A percentile compares a stretch with the other conserved stretches of the same genome.
These are phyloP conservation scores for Fusarium verrucosum DNA, from an alignment of 2,329 filamentous ascomycete genomes.

Conservation along the genomic window DNA sequence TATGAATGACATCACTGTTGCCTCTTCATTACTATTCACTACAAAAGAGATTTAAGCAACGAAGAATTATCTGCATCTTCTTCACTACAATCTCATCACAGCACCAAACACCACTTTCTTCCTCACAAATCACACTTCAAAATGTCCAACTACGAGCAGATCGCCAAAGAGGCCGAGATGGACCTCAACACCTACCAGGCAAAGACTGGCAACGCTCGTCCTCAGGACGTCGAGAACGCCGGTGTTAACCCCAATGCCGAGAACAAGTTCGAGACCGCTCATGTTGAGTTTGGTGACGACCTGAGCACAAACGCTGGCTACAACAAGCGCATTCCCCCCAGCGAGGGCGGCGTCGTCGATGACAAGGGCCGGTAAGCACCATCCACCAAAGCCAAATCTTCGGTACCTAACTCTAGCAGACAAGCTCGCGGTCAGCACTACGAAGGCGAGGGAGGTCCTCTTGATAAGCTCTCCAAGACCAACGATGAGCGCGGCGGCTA, in stretches of 20 bases:
- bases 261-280: slow-evolving; percentile 52
- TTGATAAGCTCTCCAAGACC: slow-evolving; percentile 49
- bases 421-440: slow-evolving; percentile 57
- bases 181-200: slow-evolving; percentile 60
- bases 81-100: background rate
- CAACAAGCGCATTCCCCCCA: slow-evolving; percentile 57
- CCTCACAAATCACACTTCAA: background rate
- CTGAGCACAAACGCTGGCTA: slow-evolving; percentile 57
- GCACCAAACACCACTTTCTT: background rate
- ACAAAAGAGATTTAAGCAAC: slow-evolving; percentile 12
- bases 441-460: slow-evolving; percentile 55
- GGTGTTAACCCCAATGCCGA: slow-evolving; percentile 55
- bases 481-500: slow-evolving; percentile 47
- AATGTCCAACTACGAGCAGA: slow-evolving; percentile 52
- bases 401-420: slow-evolving; percentile 44
- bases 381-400: background rate
- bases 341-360: slow-evolving; percentile 57
- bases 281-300: slow-evolving; percentile 53
- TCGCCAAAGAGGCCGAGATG: slow-evolving; percentile 57
- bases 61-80: background rate
- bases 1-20: slow-evolving; percentile 37
- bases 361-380: slow-evolving; percentile 55
- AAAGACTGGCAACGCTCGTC: slow-evolving; percentile 56
- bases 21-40: slow-evolving; percentile 15
- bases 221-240: slow-evolving; percentile 52